Base-by-base conservation (phyloP, 495 filamentous ascomycete genomes). In the Penicillium bialowiezense region DNA sequence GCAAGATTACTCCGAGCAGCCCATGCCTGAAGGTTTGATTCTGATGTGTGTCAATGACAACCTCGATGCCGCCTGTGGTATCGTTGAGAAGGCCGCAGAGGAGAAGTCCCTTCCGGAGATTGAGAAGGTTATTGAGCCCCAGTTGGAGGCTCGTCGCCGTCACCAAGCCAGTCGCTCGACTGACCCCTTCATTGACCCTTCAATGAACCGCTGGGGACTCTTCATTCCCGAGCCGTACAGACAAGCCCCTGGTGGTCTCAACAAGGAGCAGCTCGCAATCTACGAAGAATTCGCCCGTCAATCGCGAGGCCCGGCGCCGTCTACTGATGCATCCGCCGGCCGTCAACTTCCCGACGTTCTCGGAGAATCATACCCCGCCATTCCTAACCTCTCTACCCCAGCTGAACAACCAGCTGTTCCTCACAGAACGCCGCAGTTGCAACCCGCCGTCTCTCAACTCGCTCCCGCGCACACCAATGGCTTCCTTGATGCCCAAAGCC, bases 11-110 rank as follows among this genome's bases (percentile, higher is more conserved):
- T 78, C 76, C 0, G 89, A 95, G 24, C 84, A 88, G 57, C 83
- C 83, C 20, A 86, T 88, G 51, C 88, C 91, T 2, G 95, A 99
- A 62, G 91, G 91, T 15, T 70, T 83, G 41, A 91, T 97, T 46
- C 77, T 96, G 50, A 95, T 97, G 87, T 97, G 95, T 64, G 91
- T 97, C 51, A 97, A 97, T 62, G 93, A 96, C 47, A 99, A 99
- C 65, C 76, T 97, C 23, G 93, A 99, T 54, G 79, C 87, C 40
- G 90, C 93, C 35, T 97, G 93, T 60, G 85, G 80, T 42, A 85
- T 95, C 50, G 90, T 99, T 21, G 93, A 97, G 65, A 88, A 90
- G 59, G 90, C 90, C 28, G 95, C 93, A 8, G 92, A 97, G 63
- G 87, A 93, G 55, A 90, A 90, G 44, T 91, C 92, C 10, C 74